These are phyloP conservation scores for Cryptococcus depauperatus DNA, from an alignment of 1,284 basidiomycete genomes.

Conservation along the genomic window DNA sequence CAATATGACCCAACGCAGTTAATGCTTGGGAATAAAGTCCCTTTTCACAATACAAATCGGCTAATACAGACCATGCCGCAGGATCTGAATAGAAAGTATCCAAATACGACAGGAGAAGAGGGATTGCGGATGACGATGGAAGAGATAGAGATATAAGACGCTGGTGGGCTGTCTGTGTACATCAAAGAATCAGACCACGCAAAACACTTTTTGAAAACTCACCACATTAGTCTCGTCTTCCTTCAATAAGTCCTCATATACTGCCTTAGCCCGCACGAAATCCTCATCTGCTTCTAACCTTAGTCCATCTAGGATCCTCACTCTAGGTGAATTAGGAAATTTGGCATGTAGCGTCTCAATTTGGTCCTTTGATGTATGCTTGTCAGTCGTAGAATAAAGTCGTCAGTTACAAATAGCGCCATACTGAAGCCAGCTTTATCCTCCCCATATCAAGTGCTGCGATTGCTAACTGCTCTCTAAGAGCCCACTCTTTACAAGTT, in stretches of 20 bases:
- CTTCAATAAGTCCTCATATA: constrained; percentile 59
- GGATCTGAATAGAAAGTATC: constrained; percentile 91
- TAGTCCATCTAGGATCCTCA: constrained; percentile 75
- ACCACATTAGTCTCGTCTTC: constrained; percentile 71
- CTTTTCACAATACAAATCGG: constrained; percentile 72
- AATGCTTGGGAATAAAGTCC: constrained; percentile 54
- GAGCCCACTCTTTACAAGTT: constrained; percentile 63
- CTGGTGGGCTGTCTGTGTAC: constrained; percentile 65
- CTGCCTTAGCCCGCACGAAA: constrained; percentile 38
- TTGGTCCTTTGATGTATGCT: constrained; percentile 50
- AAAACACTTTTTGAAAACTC: constrained; percentile 33
- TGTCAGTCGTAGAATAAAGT: background rate
- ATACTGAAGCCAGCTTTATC: constrained; percentile 70
- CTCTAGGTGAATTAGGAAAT: constrained; percentile 75
- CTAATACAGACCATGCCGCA: constrained; percentile 88
- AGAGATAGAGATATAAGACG: constrained; percentile 62
- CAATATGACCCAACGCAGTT: constrained; percentile 34
- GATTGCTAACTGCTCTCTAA: constrained; percentile 78
- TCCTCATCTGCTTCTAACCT: constrained; percentile 65
- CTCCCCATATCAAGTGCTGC: constrained; percentile 78
- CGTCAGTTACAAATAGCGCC: constrained; percentile 31
- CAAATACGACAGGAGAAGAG: constrained; percentile 68
- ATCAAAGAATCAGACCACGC: background rate
- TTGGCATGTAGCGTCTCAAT: constrained; percentile 58
- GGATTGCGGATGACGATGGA: constrained; percentile 54